Conservation (phyloP, 2,329 filamentous ascomycete genomes). For the Periconia sp. region DNA sequence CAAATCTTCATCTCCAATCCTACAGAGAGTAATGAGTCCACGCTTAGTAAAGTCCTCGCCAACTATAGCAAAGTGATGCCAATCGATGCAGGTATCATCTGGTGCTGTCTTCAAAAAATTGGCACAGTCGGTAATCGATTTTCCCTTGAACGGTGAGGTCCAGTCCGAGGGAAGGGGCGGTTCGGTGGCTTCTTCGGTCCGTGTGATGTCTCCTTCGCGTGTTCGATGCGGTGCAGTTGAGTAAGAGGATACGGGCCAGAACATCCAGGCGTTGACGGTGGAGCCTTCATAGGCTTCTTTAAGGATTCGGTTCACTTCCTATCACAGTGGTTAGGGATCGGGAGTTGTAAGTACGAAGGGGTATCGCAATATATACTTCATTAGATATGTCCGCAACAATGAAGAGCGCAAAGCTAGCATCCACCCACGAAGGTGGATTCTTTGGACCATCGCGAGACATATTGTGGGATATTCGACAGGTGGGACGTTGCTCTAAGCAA, state of each 20-base stretch:
- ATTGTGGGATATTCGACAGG: no score
- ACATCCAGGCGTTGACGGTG: not conserved
- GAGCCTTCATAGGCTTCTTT: not conserved
- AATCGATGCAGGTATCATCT: not conserved
- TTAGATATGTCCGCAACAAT: slow-evolving; percentile 6
- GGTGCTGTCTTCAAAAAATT: slow-evolving; percentile 4
- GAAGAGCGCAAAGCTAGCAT: slow-evolving; percentile 6
- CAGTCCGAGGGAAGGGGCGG: slow-evolving; percentile 3
- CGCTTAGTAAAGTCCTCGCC: slow-evolving; percentile 1
- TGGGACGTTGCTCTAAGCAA: no score
- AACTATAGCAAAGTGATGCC: slow-evolving; percentile 7
- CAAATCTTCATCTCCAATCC: slow-evolving; percentile 8
- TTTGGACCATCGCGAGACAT: not conserved
- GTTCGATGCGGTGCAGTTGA: not conserved
- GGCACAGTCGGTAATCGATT: not conserved
- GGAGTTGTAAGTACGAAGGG: not conserved
- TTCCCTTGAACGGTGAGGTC: slow-evolving; percentile 1
- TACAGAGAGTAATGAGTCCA: slow-evolving; percentile 1
- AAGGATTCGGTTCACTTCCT: not conserved
- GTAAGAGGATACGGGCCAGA: slow-evolving; percentile 5
- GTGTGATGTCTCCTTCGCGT: not conserved
- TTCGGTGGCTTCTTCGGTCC: not conserved
- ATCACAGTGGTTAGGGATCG: not conserved
- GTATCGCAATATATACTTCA: not conserved
- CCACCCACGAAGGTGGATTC: not conserved